phyloP scores from a whole-genome alignment of 179 eudicot species.

The Silene noctiflora region DNA sequence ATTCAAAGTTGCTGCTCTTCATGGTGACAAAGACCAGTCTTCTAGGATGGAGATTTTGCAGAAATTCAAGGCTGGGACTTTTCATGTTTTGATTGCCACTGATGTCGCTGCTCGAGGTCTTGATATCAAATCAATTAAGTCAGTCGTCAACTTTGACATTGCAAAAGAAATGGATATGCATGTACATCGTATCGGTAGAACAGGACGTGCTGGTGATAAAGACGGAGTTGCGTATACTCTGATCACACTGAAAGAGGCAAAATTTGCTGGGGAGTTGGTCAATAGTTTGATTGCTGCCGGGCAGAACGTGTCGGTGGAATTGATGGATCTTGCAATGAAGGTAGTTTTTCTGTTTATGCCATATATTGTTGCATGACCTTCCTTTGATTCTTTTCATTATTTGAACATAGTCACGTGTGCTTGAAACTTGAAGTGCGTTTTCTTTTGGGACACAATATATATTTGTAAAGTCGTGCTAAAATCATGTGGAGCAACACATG shows the following conservation, averaged over 20 bases:
- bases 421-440: not conserved
- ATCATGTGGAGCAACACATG: not conserved
- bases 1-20: conserved; percentile 92
- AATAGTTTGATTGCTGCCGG: conserved; percentile 95
- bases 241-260: conserved; percentile 86
- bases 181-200: conserved; percentile 97
- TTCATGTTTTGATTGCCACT: conserved; percentile 90
- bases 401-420: not conserved
- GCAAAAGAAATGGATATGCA: conserved; percentile 99
- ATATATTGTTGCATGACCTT: not conserved
- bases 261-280: conserved; percentile 91
- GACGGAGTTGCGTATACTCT: conserved; percentile 95
- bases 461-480: not conserved
- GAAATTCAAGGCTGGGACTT: conserved; percentile 75
- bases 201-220: conserved; percentile 99
- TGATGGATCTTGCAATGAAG: conserved; percentile 99
- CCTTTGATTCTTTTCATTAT: not conserved
- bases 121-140: conserved; percentile 91
- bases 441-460: not conserved
- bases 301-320: conserved; percentile 75
- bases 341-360: conserved; percentile 37
- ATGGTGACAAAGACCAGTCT: conserved; percentile 96
- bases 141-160: conserved; percentile 92
- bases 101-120: conserved; percentile 99
- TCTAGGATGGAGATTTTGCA: conserved; percentile 90